Conservation (phyloP, 345 rosid species). For the Luvunga scandens region DNA sequence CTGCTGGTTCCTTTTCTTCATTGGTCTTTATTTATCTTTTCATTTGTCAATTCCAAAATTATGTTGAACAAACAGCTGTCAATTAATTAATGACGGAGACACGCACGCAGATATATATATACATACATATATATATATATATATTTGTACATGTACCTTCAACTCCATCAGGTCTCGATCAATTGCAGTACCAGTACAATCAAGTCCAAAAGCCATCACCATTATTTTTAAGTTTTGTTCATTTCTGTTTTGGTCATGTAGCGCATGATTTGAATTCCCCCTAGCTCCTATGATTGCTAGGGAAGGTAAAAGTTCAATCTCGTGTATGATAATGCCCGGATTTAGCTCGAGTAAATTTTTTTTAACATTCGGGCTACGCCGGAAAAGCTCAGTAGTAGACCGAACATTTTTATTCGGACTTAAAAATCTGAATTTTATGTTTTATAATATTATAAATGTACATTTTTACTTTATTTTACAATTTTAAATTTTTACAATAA, state of each 20-base stretch:
- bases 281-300: background rate
- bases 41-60: background rate
- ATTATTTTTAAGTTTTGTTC: background rate
- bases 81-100: background rate
- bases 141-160: background rate
- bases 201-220: background rate
- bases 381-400: no score
- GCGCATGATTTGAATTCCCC: background rate
- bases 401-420: no score
- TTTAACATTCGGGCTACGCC: no score
- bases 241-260: background rate
- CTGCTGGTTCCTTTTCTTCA: background rate
- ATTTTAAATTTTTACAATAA: no score
- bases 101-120: no score
- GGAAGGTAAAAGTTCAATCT: no score
- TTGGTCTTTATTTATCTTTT: background rate
- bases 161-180: background rate
- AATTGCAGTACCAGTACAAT: background rate
- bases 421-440: no score
- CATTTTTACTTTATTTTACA: no score
- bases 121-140: no score
- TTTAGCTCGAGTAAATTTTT: no score
- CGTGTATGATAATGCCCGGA: no score
- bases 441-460: no score
- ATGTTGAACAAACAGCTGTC: background rate